Conservation (phyloP, 2,329 filamentous ascomycete species). For the Epichloe coenophiala region DNA sequence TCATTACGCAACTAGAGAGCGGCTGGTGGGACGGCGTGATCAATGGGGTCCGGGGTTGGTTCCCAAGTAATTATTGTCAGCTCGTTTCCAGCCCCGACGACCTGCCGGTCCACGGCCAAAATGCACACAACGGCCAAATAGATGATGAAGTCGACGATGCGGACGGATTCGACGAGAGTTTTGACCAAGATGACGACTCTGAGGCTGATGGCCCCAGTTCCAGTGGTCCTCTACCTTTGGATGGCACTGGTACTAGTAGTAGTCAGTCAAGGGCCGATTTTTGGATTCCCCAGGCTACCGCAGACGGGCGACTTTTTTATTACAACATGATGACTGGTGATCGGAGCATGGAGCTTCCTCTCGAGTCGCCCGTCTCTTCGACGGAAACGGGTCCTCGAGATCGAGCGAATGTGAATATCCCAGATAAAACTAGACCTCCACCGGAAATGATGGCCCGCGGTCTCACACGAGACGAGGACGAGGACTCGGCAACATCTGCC, state of each 20-base stretch:
- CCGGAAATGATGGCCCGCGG: slow-evolving; percentile 84
- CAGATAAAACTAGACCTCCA: slow-evolving; percentile 79
- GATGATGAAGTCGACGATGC: slow-evolving; percentile 52
- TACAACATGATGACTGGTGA: slow-evolving; percentile 97
- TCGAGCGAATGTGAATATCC: slow-evolving; percentile 75
- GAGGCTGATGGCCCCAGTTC: slow-evolving; percentile 44
- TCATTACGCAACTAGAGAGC: slow-evolving; percentile 94
- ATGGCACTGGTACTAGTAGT: slow-evolving; percentile 41
- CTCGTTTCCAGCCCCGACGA: slow-evolving; percentile 69
- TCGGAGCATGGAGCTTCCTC: slow-evolving; percentile 83
- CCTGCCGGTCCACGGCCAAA: slow-evolving; percentile 46
- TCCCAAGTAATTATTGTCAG: slow-evolving; percentile 96
- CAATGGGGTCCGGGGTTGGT: slow-evolving; percentile 93
- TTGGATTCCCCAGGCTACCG: slow-evolving; percentile 91
- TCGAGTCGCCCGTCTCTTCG: slow-evolving; percentile 73
- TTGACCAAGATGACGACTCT: slow-evolving; percentile 53
- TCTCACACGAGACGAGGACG: slow-evolving; percentile 71
- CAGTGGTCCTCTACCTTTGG: slow-evolving; percentile 51
- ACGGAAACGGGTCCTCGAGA: slow-evolving; percentile 79
- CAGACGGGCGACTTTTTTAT: slow-evolving; percentile 87
- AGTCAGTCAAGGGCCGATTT: slow-evolving; percentile 78
- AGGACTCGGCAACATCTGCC: slow-evolving; percentile 73
- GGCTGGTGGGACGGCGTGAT: slow-evolving; percentile 99
- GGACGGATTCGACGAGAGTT: slow-evolving; percentile 52
- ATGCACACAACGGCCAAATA: slow-evolving; percentile 37